Evolutionary conservation across 169 alveolate species (phyloP), one percentile per base, ranked within the genome.

Genomic region (Cryptosporidium sp.): DNA sequence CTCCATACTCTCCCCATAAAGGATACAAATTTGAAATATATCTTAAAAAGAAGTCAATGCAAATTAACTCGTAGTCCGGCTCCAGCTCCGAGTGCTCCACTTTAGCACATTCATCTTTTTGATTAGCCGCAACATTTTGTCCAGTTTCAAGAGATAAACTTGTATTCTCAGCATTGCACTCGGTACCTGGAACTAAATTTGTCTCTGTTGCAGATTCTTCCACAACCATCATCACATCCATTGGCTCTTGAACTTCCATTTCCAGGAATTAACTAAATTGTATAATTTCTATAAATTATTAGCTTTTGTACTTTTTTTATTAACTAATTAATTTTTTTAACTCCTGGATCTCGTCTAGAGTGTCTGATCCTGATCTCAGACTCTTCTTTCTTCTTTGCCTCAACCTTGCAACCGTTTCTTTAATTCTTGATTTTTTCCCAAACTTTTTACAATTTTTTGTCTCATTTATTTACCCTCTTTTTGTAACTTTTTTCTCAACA

Each of bases 1-100:
- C 89, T n/a, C 80, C 89, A 39, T 80, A 80, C 29, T 80, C 89
- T 23, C 67, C 89, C 89, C 89, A 80, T 43, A 80, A 62, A 10
- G 89, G 89, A 65, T 59, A 80, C 52, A 80, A 39, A 80, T 62
- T 59, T 18, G 89, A 80, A 33, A 80, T 43, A 62, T 80, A 80
- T 43, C 89, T 41, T 14, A 80, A 29, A 41, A 80, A 80, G 52
- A 80, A 80, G 48, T 80, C 89, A 37, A 80, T 80, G 21, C 89
- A 80, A 43, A 23, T 43, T 37, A 80, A 80, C 10, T 80, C 89
- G 39, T 80, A 16, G 35, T 73, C 73, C 23, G 41, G 7, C 3
- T 80, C 75, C 68, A 59, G 41, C 18, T 29, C 50, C 35, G 39
- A 45, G 8, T 41, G 35, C 39, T 18, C 31, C 0, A 12, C 31